Percentiles rank a stretch among this genome's conserved stretches.
These are phyloP conservation scores for Cladosporium phlei DNA, from an alignment of 2,329 filamentous ascomycete genomes.

Conservation along the genomic window DNA sequence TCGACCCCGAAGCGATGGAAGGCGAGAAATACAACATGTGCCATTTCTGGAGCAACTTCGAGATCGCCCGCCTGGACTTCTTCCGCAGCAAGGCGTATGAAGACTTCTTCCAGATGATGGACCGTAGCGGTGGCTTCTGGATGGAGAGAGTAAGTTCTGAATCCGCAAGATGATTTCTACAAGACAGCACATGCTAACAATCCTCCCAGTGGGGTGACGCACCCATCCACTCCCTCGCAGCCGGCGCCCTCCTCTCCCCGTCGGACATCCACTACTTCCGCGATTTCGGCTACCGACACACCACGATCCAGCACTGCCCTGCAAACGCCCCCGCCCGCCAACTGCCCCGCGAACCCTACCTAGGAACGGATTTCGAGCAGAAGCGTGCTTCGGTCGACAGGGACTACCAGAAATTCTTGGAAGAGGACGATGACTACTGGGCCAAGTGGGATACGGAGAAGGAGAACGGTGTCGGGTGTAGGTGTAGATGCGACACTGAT, in stretches of 20 bases:
- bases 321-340: constrained; percentile 90
- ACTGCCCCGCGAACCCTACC: constrained; percentile 70
- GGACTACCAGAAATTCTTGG: constrained; percentile 64
- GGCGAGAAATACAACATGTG: constrained; percentile 99
- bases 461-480: constrained; percentile 94
- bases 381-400: constrained; percentile 60
- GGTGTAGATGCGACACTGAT: constrained; percentile 94
- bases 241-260: constrained; percentile 75
- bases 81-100: constrained; percentile 97
- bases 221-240: constrained; percentile 94
- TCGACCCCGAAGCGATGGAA: constrained; percentile 92
- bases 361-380: constrained; percentile 43
- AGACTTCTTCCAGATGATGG: constrained; percentile 99
- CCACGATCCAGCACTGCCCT: constrained; percentile 96
- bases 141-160: constrained; percentile 76
- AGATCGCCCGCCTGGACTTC: constrained; percentile 91
- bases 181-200: constrained; percentile 33
- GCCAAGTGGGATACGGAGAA: constrained; percentile 78
- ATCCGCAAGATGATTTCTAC: neutral
- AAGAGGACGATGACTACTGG: constrained; percentile 96
- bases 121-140: constrained; percentile 96
- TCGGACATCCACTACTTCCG: constrained; percentile 97
- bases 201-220: constrained; percentile 87
- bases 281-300: constrained; percentile 96
- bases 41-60: constrained; percentile 99